phyloP scores from a whole-genome alignment of 2,329 filamentous ascomycete species.

The Colletotrichum tofieldiae region DNA sequence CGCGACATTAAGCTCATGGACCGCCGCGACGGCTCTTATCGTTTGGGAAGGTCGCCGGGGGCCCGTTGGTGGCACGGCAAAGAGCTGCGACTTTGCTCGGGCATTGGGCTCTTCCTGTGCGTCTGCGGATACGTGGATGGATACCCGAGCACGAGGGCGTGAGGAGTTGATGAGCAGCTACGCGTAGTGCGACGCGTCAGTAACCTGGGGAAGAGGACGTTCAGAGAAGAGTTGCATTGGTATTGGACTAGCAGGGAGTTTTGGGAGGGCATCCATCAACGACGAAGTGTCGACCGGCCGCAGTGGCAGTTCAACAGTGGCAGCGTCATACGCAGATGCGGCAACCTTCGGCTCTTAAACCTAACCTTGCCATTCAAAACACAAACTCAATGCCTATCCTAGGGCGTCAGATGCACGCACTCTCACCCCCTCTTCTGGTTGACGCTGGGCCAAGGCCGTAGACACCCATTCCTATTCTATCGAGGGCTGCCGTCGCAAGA shows the following conservation, averaged over 20 bases:
- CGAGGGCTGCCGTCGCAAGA: neutral
- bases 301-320: too few relatives aligned
- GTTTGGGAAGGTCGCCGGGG: slow-evolving; percentile 33
- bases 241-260: neutral
- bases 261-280: neutral
- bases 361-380: slow-evolving; percentile 5
- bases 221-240: neutral
- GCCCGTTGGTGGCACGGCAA: slow-evolving; percentile 5
- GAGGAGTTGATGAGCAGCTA: neutral
- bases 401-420: neutral
- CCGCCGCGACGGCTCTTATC: slow-evolving; percentile 39
- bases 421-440: neutral
- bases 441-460: slow-evolving; percentile 23
- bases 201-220: neutral
- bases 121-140: neutral
- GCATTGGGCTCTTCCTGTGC: neutral
- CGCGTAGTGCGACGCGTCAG: neutral
- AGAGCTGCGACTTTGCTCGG: slow-evolving; percentile 10
- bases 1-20: slow-evolving; percentile 41
- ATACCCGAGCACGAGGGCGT: neutral
- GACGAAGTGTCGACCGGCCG: neutral
- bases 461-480: neutral
- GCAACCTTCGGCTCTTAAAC: slow-evolving; percentile 5
- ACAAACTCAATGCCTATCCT: neutral
- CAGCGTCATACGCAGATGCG: slow-evolving; percentile 3